A percentile compares a stretch with the other conserved stretches of the same genome.
Conservation (phyloP, 1,139 yeast genomes). For the Blastobotrys elegans region DNA sequence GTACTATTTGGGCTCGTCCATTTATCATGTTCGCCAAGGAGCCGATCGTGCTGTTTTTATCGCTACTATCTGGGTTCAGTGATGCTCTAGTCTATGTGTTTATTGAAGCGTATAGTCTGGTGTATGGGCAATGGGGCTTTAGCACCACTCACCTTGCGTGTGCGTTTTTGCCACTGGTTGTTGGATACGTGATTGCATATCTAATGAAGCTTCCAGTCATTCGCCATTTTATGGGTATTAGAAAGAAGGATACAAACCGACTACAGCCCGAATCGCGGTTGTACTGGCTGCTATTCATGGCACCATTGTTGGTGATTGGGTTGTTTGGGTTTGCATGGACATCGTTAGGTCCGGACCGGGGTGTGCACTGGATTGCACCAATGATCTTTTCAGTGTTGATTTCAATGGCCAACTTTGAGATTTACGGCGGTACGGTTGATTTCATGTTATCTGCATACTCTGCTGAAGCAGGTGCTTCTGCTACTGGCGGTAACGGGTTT, state of each 20-base stretch:
- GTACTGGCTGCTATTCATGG: slow-evolving; percentile 19
- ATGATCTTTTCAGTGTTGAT: slow-evolving; percentile 35
- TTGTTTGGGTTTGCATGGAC: slow-evolving; percentile 41
- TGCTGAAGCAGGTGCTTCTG: slow-evolving; percentile 38
- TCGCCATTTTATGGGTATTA: slow-evolving; percentile 24
- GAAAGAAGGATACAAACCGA: not conserved
- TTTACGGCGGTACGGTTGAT: slow-evolving; percentile 40
- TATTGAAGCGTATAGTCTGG: slow-evolving; percentile 37
- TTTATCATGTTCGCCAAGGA: slow-evolving; percentile 38
- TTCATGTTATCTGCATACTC: slow-evolving; percentile 41
- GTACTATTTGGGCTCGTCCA: slow-evolving; percentile 37
- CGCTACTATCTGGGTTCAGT: slow-evolving; percentile 39
- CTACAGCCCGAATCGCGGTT: slow-evolving; percentile 14
- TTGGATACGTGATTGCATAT: slow-evolving; percentile 37
- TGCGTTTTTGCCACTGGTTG: slow-evolving; percentile 33
- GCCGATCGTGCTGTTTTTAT: slow-evolving; percentile 39
- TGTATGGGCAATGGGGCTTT: slow-evolving; percentile 31
- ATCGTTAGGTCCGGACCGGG: slow-evolving; percentile 36
- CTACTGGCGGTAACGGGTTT: slow-evolving; percentile 42
- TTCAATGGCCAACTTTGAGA: slow-evolving; percentile 38
- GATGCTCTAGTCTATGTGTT: slow-evolving; percentile 41
- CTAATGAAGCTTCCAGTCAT: slow-evolving; percentile 29
- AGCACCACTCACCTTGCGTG: slow-evolving; percentile 32
- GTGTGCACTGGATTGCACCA: slow-evolving; percentile 40
- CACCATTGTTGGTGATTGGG: slow-evolving; percentile 38